Evolutionary conservation across 768 basidiomycete species (phyloP), one percentile per base, ranked within the genome.

Genomic region (Tephrocybe sp.): DNA sequence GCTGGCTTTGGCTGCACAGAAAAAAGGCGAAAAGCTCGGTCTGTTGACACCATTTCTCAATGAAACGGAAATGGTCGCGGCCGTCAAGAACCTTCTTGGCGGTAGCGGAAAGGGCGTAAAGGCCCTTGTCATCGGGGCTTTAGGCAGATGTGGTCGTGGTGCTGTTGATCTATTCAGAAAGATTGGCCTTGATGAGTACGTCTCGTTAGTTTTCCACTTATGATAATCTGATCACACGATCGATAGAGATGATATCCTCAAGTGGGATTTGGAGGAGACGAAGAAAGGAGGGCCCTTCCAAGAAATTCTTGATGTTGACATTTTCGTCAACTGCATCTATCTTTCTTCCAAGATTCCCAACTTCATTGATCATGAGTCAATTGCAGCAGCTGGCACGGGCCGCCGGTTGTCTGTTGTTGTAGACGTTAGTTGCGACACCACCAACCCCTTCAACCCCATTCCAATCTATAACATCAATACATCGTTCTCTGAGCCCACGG

Each of bases 291-390:
- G 97, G 2, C 97, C 97, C 0, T 98, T 97, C 75, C 68, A 80
- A 39, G 95, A 98, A 73, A 92, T 99, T 52, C 79, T 98, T 23
- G 91, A 92, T 55, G 95, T 93, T 55, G 95, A 99, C 71, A 84
- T 99, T 60, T 97, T 99, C 62, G 83, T 98, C 77, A 99, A 99
- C 74, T 98, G 97, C 78, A 99, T 99, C 67, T 98, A 98, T 69
- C 85, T 99, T 43, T 84, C 83, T n/a, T 81, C 84, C 15, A 65
- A 75, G 52, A 93, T 95, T 47, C 91, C 92, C 0, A 72, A 84
- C n/a, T 98, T 97, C 67, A 52, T 97, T 41, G 84, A 84, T 3
- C 65, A 70, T 22, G 81, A 88, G 36, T 80, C 82, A 50, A 86
- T 97, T 55, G 68, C 68, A n/a, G 75, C 76, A 18, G 90, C 88